Evolutionary conservation across 2,329 filamentous ascomycete species (phyloP).

Genomic region (Exophiala sp.): DNA sequence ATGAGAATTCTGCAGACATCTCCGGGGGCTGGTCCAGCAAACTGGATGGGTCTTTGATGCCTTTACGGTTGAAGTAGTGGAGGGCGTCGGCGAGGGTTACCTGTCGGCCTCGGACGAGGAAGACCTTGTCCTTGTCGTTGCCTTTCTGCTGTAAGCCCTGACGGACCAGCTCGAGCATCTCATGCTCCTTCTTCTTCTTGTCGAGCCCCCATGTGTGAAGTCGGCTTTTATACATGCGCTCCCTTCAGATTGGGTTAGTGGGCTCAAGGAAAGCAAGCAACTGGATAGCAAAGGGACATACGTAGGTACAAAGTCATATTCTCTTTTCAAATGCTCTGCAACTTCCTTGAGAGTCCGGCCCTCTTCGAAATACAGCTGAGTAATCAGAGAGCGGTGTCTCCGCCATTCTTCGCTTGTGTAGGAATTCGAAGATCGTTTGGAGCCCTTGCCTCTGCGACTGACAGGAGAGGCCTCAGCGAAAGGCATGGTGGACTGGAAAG

Average conservation of each 20-base stretch:
- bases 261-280: background rate
- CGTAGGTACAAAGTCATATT: constrained; percentile 28
- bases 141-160: constrained; percentile 27
- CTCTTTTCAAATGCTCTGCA: constrained; percentile 26
- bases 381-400: constrained; percentile 26
- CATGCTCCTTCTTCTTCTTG: constrained; percentile 30
- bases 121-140: constrained; percentile 28
- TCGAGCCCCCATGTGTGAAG: constrained; percentile 27
- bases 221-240: constrained; percentile 30
- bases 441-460: constrained; percentile 20
- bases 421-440: constrained; percentile 28
- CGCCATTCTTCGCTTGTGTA: constrained; percentile 29
- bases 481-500: constrained; percentile 11
- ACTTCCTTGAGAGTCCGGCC: constrained; percentile 29
- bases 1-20: constrained; percentile 21
- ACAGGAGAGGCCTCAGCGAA: constrained; percentile 12
- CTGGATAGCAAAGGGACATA: constrained; percentile 17
- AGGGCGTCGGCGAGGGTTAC: constrained; percentile 28
- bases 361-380: constrained; percentile 28
- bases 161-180: constrained; percentile 30
- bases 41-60: constrained; percentile 29
- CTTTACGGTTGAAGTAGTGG: constrained; percentile 30
- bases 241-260: constrained; percentile 17
- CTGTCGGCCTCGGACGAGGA: constrained; percentile 26
- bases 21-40: constrained; percentile 20